These are phyloP conservation scores for Pseudohalonectria lignicola DNA, from an alignment of 2,329 filamentous ascomycete genomes.

Conservation along the genomic window DNA sequence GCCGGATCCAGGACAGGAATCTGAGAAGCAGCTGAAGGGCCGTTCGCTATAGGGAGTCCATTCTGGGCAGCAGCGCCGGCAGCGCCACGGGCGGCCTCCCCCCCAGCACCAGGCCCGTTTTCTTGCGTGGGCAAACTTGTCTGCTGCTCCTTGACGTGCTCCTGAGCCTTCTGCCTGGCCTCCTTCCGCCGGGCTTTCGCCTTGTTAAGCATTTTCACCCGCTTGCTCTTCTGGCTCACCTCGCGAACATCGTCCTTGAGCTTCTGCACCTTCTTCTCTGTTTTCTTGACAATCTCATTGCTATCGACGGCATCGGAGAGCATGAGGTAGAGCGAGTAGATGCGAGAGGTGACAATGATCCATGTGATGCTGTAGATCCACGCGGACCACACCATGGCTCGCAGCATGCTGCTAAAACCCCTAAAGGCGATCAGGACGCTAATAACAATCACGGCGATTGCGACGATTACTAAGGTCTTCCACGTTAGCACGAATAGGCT, in stretches of 20 bases:
- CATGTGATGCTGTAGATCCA: neutral
- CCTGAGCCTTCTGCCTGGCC: neutral
- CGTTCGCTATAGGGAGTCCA: too few relatives aligned
- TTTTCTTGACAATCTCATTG: neutral
- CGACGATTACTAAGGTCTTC: neutral
- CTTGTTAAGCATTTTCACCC: too few relatives aligned
- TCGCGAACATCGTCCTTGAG: neutral
- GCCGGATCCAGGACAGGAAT: too few relatives aligned
- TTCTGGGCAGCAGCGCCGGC: neutral
- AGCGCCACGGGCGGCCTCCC: neutral
- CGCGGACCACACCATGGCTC: neutral
- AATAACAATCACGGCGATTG: neutral
- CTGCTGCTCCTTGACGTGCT: neutral
- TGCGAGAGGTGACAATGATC: neutral
- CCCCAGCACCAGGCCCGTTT: neutral
- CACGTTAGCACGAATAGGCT: too few relatives aligned
- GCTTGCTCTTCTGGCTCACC: neutral
- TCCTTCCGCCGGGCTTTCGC: neutral
- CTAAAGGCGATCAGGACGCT: neutral
- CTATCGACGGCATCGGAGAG: neutral
- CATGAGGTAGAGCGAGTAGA: neutral
- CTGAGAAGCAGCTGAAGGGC: too few relatives aligned
- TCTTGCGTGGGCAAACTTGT: too few relatives aligned
- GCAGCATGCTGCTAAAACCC: neutral
- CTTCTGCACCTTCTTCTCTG: neutral